Evolutionary conservation across 1,139 yeast species (phyloP).

Genomic region (Arxiozyma slooffiae): DNA sequence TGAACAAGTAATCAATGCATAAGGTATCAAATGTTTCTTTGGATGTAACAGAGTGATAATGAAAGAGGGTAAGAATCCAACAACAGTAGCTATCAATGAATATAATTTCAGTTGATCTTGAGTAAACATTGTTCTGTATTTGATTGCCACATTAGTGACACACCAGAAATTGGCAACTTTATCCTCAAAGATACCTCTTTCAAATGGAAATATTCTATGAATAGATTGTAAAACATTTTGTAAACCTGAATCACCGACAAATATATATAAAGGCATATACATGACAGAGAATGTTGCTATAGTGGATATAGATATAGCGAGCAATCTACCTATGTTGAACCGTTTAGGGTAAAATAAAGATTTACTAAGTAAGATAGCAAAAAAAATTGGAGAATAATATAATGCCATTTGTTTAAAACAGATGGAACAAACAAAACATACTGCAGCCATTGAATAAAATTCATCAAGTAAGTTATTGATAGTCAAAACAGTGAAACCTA

Average conservation of each 20-base stretch:
- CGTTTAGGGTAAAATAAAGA: constrained; percentile 28
- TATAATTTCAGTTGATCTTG: constrained; percentile 50
- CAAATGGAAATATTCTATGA: constrained; percentile 77
- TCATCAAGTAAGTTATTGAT: constrained; percentile 57
- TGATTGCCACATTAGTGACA: constrained; percentile 65
- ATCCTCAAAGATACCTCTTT: constrained; percentile 93
- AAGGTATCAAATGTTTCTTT: constrained; percentile 43
- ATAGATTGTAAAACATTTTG: constrained; percentile 39
- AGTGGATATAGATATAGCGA: constrained; percentile 56
- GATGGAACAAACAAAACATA: constrained; percentile 67
- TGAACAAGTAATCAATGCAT: constrained; percentile 76
- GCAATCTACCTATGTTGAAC: constrained; percentile 41
- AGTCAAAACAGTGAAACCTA: constrained; percentile 68
- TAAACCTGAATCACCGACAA: constrained; percentile 28
- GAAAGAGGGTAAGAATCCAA: constrained; percentile 61
- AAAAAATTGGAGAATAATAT: constrained; percentile 83
- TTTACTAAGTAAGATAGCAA: constrained; percentile 44
- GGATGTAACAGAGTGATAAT: constrained; percentile 45
- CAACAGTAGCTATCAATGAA: constrained; percentile 55
- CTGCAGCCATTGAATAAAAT: constrained; percentile 58
- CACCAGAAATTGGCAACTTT: constrained; percentile 98
- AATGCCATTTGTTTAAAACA: constrained; percentile 93
- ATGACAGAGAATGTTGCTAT: constrained; percentile 42
- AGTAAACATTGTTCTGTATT: constrained; percentile 51
- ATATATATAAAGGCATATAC: constrained; percentile 53